Evolutionary conservation across 352 stramenopile genomes (phyloP).

Genomic region (Globisporangium paroecandrum): DNA sequence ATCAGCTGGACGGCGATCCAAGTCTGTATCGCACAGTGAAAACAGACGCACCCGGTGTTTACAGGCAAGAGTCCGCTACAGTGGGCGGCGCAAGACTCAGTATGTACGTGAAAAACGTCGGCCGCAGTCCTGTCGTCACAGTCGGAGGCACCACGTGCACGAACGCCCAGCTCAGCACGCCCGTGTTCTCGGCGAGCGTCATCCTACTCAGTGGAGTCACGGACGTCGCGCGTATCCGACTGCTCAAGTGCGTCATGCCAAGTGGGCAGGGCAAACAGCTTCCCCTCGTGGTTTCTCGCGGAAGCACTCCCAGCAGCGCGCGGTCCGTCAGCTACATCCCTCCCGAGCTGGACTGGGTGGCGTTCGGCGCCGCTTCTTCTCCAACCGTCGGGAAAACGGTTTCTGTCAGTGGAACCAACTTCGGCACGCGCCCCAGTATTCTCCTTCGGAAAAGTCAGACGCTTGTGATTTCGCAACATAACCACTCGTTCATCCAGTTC

Average conservation of each 20-base stretch:
- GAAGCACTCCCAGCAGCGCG: slow-evolving; percentile 34
- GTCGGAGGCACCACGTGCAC: slow-evolving; percentile 29
- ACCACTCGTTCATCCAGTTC: slow-evolving; percentile 38
- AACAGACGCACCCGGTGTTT: slow-evolving; percentile 22
- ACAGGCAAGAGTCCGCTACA: slow-evolving; percentile 39
- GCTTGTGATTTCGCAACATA: slow-evolving; percentile 23
- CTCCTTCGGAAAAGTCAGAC: slow-evolving; percentile 16
- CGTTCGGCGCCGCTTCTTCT: slow-evolving; percentile 25
- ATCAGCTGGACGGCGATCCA: slow-evolving; percentile 41
- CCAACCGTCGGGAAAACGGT: slow-evolving; percentile 45
- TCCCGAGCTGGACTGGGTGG: slow-evolving; percentile 37
- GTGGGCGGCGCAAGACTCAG: slow-evolving; percentile 39
- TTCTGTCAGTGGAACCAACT: slow-evolving; percentile 35
- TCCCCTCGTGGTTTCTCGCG: slow-evolving; percentile 29
- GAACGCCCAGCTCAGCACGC: slow-evolving; percentile 24
- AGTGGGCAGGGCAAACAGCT: slow-evolving; percentile 46
- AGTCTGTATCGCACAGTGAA: slow-evolving; percentile 31
- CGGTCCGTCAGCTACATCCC: slow-evolving; percentile 53
- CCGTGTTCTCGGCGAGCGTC: slow-evolving; percentile 1
- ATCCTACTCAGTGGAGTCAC: slow-evolving; percentile 23
- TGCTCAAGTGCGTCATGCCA: slow-evolving; percentile 42
- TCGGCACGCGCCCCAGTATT: slow-evolving; percentile 36
- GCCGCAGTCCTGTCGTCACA: slow-evolving; percentile 33
- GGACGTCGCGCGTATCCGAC: slow-evolving; percentile 30
- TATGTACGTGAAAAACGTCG: slow-evolving; percentile 56